phyloP scores from a whole-genome alignment of 306 rosid species.

The Acmispon strigosus region DNA sequence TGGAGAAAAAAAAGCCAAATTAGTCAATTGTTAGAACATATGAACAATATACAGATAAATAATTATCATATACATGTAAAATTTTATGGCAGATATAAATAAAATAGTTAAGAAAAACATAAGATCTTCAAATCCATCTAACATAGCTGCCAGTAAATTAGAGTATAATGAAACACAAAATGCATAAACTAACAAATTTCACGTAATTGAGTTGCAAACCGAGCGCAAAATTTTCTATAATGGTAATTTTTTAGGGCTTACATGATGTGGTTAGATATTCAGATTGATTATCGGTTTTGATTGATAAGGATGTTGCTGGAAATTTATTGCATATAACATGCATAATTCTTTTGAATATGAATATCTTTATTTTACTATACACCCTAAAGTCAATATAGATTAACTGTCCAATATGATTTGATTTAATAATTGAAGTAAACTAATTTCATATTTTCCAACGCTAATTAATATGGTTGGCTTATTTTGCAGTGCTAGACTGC shows the following conservation, averaged over 20 bases:
- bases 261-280: not conserved
- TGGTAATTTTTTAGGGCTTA: not conserved
- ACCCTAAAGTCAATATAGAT: not conserved
- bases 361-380: not conserved
- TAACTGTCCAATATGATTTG: not conserved
- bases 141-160: not conserved
- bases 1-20: not conserved
- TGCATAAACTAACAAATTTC: not conserved
- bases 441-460: not conserved
- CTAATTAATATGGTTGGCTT: not conserved
- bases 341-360: not conserved
- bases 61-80: not conserved
- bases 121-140: conserved; percentile 1
- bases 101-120: not conserved
- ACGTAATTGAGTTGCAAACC: not conserved
- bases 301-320: not conserved
- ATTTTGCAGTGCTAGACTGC: not conserved
- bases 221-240: not conserved
- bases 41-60: not conserved
- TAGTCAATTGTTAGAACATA: not conserved
- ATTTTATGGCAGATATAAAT: not conserved
- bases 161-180: conserved; percentile 1
- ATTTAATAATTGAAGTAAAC: not conserved
- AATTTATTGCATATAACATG: not conserved
- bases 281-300: not conserved